Base-by-base conservation (phyloP, 2,329 filamentous ascomycete species). In the Paracoccidioides lutzii region DNA sequence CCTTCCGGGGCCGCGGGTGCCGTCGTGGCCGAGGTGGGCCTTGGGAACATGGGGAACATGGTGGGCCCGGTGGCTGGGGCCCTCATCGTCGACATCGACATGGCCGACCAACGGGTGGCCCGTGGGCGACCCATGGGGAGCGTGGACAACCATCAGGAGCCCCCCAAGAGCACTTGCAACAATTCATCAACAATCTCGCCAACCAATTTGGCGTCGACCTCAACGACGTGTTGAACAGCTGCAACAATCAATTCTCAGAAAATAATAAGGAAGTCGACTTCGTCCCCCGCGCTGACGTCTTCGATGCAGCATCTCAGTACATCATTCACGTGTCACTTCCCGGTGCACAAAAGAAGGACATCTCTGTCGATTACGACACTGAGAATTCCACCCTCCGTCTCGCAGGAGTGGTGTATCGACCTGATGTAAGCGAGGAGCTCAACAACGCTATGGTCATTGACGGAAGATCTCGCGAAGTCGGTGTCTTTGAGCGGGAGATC, bases 271-370 rank as follows among this genome's bases (percentile, higher is more conserved):
- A 66, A 3, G 59, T 64, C 15, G 71, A 73, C 59, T 74, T 74
- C 57, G 62, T 65, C 10, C 72, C 71, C 28, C 60, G 61, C 12
- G 67, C 66, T 37, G 88, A 94, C 67, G 73, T 90, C 60, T 93
- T 91, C 75, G 80, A 85, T 67, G 85, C 83, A 4, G 71, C 81
- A 5, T 71, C 73, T 37, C 71, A 81, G 12, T 90, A 83, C 67
- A 74, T 89, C 45, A 72, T 93, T 7, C 87, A 93, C 68, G 66
- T 82, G 50, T 84, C 87, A 0, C 77, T 94, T 0, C 87, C 89
- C 0, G 88, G 88, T 32, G 87, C 84, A 1, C 84, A 84, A 72
- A 90, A 90, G 71, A 80, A 88, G 63, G 87, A 93, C 64, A 75
- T 93, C 5, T 84, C 80, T 56, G 81, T 93, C 48, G 83, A 84